Evolutionary conservation across 2,329 filamentous ascomycete species (phyloP).

Genomic region (Hypomyces rosellus): DNA sequence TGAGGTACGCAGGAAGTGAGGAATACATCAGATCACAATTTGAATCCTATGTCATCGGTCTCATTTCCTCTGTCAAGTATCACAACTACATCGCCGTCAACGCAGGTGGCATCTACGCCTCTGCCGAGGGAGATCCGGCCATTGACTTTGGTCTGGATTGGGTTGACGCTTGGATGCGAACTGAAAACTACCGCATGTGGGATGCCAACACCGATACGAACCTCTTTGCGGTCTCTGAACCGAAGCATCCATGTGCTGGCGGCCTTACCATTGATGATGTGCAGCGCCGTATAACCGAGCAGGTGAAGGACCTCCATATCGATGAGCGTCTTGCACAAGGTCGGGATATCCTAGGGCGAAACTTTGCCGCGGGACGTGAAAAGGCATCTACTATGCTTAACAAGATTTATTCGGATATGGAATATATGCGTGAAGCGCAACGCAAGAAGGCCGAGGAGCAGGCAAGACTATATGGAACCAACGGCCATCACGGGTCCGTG

Average conservation of each 20-base stretch:
- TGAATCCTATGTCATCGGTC: constrained; percentile 87
- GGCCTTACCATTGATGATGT: constrained; percentile 92
- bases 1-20: constrained; percentile 92
- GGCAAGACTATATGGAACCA: constrained; percentile 9
- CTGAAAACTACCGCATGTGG: constrained; percentile 90
- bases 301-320: constrained; percentile 88
- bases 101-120: constrained; percentile 53
- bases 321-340: constrained; percentile 84
- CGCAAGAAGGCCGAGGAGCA: constrained; percentile 35
- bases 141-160: constrained; percentile 79
- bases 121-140: constrained; percentile 77
- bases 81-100: constrained; percentile 64
- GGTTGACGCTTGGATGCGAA: constrained; percentile 78
- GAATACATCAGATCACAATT: constrained; percentile 97
- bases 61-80: constrained; percentile 86
- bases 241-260: constrained; percentile 86
- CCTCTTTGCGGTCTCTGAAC: constrained; percentile 90
- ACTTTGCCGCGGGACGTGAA: constrained; percentile 79
- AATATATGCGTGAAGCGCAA: constrained; percentile 48
- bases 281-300: constrained; percentile 79
- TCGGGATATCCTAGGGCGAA: constrained; percentile 78
- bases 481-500: constrained; percentile 14
- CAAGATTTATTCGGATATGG: constrained; percentile 85
- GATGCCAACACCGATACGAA: constrained; percentile 73
- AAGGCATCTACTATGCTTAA: constrained; percentile 85